phyloP scores from a whole-genome alignment of 495 filamentous ascomycete species.

The Podospora pseudoanserina region DNA sequence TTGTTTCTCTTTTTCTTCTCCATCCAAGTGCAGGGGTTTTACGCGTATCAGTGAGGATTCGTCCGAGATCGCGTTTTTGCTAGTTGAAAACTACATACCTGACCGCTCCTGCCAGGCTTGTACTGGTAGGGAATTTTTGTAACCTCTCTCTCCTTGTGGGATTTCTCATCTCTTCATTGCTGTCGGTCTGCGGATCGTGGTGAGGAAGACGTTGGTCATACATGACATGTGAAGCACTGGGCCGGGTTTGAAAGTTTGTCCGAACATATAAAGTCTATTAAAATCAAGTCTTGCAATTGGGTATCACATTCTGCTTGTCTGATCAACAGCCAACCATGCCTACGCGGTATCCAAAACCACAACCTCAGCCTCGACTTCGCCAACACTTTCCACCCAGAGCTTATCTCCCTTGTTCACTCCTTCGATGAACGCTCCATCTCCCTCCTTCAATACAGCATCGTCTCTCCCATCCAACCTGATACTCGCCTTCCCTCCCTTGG shows the following conservation, averaged over 20 bases:
- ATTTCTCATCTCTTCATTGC: slow-evolving; percentile 28
- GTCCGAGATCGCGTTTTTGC: slow-evolving; percentile 56
- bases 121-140: slow-evolving; percentile 35
- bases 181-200: slow-evolving; percentile 26
- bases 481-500: slow-evolving; percentile 63
- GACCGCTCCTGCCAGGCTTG: slow-evolving; percentile 40
- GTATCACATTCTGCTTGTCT: neutral
- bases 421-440: slow-evolving; percentile 71
- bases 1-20: slow-evolving; percentile 24
- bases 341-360: slow-evolving; percentile 58
- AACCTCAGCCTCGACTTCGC: slow-evolving; percentile 64
- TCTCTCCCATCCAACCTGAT: slow-evolving; percentile 60
- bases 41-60: slow-evolving; percentile 54
- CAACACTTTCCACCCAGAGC: slow-evolving; percentile 59
- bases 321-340: neutral
- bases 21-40: slow-evolving; percentile 46
- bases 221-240: too few species aligned
- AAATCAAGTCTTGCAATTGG: neutral
- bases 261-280: neutral
- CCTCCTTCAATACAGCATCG: slow-evolving; percentile 60
- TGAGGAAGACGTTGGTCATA: slow-evolving; percentile 20
- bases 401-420: slow-evolving; percentile 53
- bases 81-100: slow-evolving; percentile 56
- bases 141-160: slow-evolving; percentile 26
- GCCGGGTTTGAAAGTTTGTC: too few species aligned